These are phyloP conservation scores for Neobulgaria alba DNA, from an alignment of 2,329 filamentous ascomycete species.

Conservation along the genomic window DNA sequence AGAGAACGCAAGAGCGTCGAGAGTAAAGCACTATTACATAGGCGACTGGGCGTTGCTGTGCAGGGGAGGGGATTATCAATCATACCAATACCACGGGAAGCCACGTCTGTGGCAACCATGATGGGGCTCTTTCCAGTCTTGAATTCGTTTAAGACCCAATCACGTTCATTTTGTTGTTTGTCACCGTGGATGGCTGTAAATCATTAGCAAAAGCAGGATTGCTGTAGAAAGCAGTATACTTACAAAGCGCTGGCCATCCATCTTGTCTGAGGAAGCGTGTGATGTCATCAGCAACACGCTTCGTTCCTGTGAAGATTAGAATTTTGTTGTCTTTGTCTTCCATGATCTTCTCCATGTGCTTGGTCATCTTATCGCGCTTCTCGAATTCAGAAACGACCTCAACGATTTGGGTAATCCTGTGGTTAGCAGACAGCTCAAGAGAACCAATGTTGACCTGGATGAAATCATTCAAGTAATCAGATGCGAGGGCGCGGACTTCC, in stretches of 20 bases:
- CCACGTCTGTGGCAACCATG: slow-evolving; percentile 99
- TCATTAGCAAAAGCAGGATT: slow-evolving; percentile 39
- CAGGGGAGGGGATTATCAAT: slow-evolving; percentile 50
- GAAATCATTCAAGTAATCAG: slow-evolving; percentile 88
- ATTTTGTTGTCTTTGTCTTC: slow-evolving; percentile 93
- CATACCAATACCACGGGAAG: slow-evolving; percentile 99
- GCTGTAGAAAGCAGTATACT: slow-evolving; percentile 38
- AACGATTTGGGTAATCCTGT: slow-evolving; percentile 95
- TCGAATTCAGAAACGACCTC: slow-evolving; percentile 94
- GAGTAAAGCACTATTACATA: slow-evolving; percentile 73
- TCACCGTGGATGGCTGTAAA: slow-evolving; percentile 85
- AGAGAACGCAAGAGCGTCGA: slow-evolving; percentile 80
- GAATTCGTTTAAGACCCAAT: slow-evolving; percentile 99
- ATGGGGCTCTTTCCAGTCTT: slow-evolving; percentile 99
- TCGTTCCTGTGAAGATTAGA: slow-evolving; percentile 87
- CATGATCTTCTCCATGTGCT: slow-evolving; percentile 97
- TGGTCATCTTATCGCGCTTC: slow-evolving; percentile 96
- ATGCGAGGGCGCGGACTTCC: slow-evolving; percentile 86
- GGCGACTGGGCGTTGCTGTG: slow-evolving; percentile 50
- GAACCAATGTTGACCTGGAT: slow-evolving; percentile 99
- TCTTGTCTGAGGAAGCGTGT: slow-evolving; percentile 95
- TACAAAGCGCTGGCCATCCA: slow-evolving; percentile 94
- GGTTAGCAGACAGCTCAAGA: slow-evolving; percentile 91
- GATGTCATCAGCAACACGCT: slow-evolving; percentile 96
- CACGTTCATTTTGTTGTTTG: slow-evolving; percentile 98